A percentile compares a stretch with the other conserved stretches of the same genome.
Conservation (phyloP, 2,329 filamentous ascomycete genomes). For the Venturia pyrina region DNA sequence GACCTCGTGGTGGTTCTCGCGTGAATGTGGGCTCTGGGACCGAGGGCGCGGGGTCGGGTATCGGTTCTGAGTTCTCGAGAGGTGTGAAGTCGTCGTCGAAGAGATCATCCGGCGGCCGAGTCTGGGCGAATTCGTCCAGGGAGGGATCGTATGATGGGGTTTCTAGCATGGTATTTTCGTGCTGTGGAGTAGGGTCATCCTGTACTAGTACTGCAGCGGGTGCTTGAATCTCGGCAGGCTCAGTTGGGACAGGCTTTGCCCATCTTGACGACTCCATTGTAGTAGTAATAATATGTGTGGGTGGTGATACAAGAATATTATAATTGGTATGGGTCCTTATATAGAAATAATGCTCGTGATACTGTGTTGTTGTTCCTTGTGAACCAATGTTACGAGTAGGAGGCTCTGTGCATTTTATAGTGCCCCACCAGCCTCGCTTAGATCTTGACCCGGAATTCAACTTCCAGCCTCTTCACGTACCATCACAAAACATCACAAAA, state of each 20-base stretch:
- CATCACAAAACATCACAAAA: no score
- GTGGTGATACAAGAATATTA: not conserved
- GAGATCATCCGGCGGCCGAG: slow-evolving; percentile 39
- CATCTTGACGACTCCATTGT: slow-evolving; percentile 7
- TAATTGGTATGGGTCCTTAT: not conserved
- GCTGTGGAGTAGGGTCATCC: not conserved
- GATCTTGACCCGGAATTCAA: no score
- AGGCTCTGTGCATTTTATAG: not conserved
- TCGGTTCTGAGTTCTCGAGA: slow-evolving; percentile 27
- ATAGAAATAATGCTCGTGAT: not conserved
- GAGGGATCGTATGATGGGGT: not conserved
- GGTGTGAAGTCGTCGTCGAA: slow-evolving; percentile 41
- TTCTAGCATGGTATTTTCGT: not conserved
- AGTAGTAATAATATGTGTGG: not conserved
- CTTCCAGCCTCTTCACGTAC: no score
- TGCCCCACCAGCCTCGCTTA: not conserved
- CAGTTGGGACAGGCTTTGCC: not conserved
- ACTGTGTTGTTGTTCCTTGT: not conserved
- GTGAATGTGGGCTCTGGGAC: not conserved
- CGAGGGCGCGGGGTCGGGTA: slow-evolving; percentile 12
- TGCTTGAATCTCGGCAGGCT: not conserved
- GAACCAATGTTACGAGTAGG: not conserved
- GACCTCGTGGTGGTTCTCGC: slow-evolving; percentile 9
- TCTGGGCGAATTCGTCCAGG: slow-evolving; percentile 37
- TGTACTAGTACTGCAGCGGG: not conserved